Base-by-base conservation (phyloP, 345 rosid genomes). In the Populus alba region DNA sequence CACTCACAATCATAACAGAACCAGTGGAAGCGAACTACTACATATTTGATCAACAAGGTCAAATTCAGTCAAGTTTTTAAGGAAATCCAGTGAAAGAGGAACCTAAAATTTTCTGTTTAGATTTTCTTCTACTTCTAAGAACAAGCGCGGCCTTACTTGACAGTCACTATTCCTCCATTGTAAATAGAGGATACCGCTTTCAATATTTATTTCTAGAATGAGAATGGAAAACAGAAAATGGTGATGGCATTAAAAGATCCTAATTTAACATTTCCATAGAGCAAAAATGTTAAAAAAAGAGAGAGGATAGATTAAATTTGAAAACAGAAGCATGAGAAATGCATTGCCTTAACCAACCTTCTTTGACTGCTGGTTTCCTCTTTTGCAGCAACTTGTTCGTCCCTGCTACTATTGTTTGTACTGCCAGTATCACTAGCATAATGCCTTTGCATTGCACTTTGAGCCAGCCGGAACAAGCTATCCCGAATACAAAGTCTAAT, bases 381-480 rank as follows among this genome's bases (percentile, higher is more conserved):
- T 79, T 80, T 83, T 65, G 77, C 72, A 33, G 75, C 67, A 80
- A 77, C 83, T 81, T 79, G 84, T 67, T 87, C 91, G 76, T 87
- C 90, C 84, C 85, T 85, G 78, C 88, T 73, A 85, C 81, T 66
- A 79, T 80, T 89, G 80, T 83, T 88, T 71, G 82, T 83, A 81
- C 91, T 88, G 79, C 87, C 78, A 62, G 89, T 78, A 81, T 88
- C 91, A 80, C 87, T 79, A 47, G 89, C 79, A 71, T 79, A 82
- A 83, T 91, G 92, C 89, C 98, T 91, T 78, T 88, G 92, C 83
- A 79, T 76, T 25, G 97, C 94, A 79, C 92, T 91, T 87, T 92
- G 94, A 79, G 97, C 95, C 88, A 96, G 80, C 84, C 98, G 94
- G 87, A 87, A 90, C 91, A 96, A 91, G 94, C 99, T 96, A 89